phyloP scores from a whole-genome alignment of 768 basidiomycete genomes.

The Cubamyces sp. region DNA sequence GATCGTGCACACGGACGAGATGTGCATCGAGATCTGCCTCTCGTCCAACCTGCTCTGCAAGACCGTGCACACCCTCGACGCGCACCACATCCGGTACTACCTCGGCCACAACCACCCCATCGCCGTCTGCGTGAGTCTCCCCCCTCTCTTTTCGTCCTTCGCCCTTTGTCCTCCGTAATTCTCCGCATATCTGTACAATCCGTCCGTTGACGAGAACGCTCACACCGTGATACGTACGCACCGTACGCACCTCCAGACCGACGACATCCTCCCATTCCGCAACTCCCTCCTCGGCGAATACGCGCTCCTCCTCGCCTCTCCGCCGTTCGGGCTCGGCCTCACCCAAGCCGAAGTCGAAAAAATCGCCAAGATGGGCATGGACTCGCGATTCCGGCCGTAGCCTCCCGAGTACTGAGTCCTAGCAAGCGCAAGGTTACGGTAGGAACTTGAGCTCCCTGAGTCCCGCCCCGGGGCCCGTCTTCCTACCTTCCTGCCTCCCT shows the following conservation, averaged over 20 bases:
- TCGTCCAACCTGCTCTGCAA: conserved; percentile 81
- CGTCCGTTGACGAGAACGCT: not conserved
- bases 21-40: conserved; percentile 80
- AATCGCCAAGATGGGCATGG: conserved; percentile 67
- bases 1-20: conserved; percentile 57
- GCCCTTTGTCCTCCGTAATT: too few species aligned
- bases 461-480: too few species aligned
- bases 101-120: conserved; percentile 67
- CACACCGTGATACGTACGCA: not conserved
- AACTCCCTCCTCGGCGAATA: conserved; percentile 79
- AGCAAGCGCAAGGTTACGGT: too few species aligned
- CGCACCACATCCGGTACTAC: conserved; percentile 75
- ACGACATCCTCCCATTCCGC: conserved; percentile 79
- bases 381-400: conserved; percentile 38
- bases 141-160: not conserved
- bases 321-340: conserved; percentile 76
- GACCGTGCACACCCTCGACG: conserved; percentile 64
- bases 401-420: too few species aligned
- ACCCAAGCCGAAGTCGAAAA: conserved; percentile 55
- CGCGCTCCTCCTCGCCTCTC: conserved; percentile 71
- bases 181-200: not conserved
- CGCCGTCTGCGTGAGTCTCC: conserved; percentile 68
- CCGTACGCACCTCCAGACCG: conserved; percentile 61
- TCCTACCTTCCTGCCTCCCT: too few species aligned
- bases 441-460: too few species aligned